phyloP scores from a whole-genome alignment of 169 alveolate genomes.

The Cryptosporidium viatorum region DNA sequence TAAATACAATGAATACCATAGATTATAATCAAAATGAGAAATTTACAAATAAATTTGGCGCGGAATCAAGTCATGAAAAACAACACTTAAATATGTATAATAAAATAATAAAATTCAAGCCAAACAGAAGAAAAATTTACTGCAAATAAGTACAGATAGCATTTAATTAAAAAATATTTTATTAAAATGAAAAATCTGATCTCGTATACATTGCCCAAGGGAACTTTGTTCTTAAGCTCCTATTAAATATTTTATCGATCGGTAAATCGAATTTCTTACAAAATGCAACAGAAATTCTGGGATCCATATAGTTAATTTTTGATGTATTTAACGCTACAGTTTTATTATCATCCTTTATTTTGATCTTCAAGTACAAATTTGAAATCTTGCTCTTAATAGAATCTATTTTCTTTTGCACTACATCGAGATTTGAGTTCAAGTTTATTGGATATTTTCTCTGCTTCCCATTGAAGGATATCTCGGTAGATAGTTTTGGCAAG shows the following conservation, averaged over 20 bases:
- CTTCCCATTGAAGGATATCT: constrained; percentile 60
- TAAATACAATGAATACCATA: background rate
- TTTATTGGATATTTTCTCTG: constrained; percentile 74
- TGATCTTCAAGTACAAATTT: constrained; percentile 79
- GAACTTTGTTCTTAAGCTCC: constrained; percentile 92
- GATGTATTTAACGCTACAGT: constrained; percentile 98
- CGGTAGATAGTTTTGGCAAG: constrained; percentile 77
- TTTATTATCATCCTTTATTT: constrained; percentile 94
- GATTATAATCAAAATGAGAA: background rate
- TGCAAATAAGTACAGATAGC: background rate
- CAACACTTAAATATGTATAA: background rate
- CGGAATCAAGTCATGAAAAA: background rate
- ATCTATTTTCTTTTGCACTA: constrained; percentile 68
- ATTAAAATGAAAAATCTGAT: constrained; percentile 90
- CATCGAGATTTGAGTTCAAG: constrained; percentile 71
- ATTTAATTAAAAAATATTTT: background rate
- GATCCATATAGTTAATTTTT: constrained; percentile 99
- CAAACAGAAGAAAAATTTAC: constrained; percentile 35
- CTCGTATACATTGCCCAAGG: constrained; percentile 99
- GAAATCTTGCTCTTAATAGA: constrained; percentile 76
- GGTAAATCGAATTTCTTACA: constrained; percentile 96
- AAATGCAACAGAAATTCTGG: constrained; percentile 97
- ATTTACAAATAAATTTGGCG: background rate
- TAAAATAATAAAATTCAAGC: constrained; percentile 27
- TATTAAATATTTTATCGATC: constrained; percentile 96